phyloP scores from a whole-genome alignment of 495 filamentous ascomycete genomes.

The Tuber calosporum region DNA sequence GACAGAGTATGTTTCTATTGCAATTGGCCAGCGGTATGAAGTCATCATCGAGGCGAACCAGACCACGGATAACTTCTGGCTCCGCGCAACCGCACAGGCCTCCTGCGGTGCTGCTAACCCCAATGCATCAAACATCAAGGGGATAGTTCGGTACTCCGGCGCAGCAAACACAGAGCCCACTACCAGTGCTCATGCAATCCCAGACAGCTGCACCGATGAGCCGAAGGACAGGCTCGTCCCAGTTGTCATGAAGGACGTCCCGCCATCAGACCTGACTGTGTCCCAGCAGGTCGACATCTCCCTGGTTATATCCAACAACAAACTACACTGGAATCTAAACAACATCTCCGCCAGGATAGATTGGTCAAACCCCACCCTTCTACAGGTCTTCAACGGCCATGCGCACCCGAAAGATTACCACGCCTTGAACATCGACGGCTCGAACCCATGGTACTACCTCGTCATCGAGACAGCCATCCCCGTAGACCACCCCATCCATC shows the following conservation, averaged over 20 bases:
- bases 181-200: constrained; percentile 35
- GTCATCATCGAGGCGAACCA: constrained; percentile 58
- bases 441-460: constrained; percentile 50
- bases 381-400: constrained; percentile 42
- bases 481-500: constrained; percentile 48
- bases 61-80: constrained; percentile 55
- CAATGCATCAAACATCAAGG: constrained; percentile 49
- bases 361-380: constrained; percentile 46
- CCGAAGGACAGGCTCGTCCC: constrained; percentile 45
- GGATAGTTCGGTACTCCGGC: constrained; percentile 53
- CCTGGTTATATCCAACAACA: constrained; percentile 32
- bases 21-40: constrained; percentile 64
- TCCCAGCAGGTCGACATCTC: constrained; percentile 40
- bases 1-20: constrained; percentile 49
- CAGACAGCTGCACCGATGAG: constrained; percentile 46
- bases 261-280: constrained; percentile 16
- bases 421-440: constrained; percentile 43
- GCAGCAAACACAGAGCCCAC: constrained; percentile 42
- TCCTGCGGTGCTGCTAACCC: constrained; percentile 47
- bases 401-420: constrained; percentile 41
- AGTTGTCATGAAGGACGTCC: constrained; percentile 43
- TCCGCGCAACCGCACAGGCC: constrained; percentile 52
- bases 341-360: constrained; percentile 45
- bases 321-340: constrained; percentile 47
- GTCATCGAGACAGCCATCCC: constrained; percentile 41